Evolutionary conservation across 2,329 filamentous ascomycete species (phyloP), one percentile per base, ranked within the genome.

Genomic region (Neopestalotiopsis rosae): DNA sequence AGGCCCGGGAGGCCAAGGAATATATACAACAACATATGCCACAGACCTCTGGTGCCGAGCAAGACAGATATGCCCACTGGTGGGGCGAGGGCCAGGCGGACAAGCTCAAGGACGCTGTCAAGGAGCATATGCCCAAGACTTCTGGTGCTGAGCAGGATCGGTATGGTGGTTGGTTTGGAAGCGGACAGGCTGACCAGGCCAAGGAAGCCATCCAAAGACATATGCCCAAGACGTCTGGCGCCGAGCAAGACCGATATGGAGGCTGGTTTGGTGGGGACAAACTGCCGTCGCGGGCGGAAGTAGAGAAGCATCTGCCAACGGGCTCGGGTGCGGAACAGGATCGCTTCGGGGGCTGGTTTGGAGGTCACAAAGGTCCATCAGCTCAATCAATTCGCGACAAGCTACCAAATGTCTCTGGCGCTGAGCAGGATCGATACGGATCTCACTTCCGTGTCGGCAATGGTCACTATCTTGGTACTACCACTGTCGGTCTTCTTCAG

Each of bases 401-500:
- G 65, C 65, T 74, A 45, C 71, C 73, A 5, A 30, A 34, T n/a
- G 63, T 32, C 34, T 61, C 74, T 6, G 64, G 72, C 20, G 71
- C 74, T 28, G 72, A 73, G 61, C 66, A 70, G 67, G 68, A 73
- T 62, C 72, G 74, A 1, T 74, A 72, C 67, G 73, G 72, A 57
- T 70, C 75, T 1, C 73, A 77, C 56, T 74, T 77, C 38, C 69
- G 28, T 42, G 65, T 71, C 5, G 67, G 61, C n/a, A 45, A 49
- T 28, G 61, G 40, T 12, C 61, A 40, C 20, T 64, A 64, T 28
- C 34, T 72, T 13, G 73, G 71, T 2, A 75, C 75, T 17, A 73
- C 74, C 14, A 74, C 75, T 68, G 76, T 89, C 7, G 87, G 87
- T 10, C 85, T 90, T 62, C 72, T 89, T 28, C 83, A 83, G 71